Conservation (phyloP, 2,329 filamentous ascomycete genomes). For the Alternaria viburni region DNA sequence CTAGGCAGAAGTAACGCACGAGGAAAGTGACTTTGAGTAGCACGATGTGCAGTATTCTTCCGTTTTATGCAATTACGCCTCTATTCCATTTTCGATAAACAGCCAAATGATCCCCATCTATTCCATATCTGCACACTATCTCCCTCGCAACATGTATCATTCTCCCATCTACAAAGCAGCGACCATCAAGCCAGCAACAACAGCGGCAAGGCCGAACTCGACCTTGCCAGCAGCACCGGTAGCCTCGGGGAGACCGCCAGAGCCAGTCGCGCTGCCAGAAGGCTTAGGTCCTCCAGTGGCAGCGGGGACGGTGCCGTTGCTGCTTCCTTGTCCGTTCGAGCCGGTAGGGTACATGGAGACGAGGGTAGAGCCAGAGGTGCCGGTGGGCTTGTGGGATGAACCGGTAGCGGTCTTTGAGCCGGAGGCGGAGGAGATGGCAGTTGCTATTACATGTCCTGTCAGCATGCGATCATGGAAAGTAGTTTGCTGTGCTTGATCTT, state of each 20-base stretch:
- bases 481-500: neutral
- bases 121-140: neutral
- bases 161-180: constrained; percentile 29
- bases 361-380: constrained; percentile 2
- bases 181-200: constrained; percentile 33
- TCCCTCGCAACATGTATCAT: neutral
- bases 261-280: constrained; percentile 8
- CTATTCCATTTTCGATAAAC: neutral
- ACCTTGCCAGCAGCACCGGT: constrained; percentile 31
- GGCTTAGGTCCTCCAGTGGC: constrained; percentile 14
- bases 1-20: neutral
- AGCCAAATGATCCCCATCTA: neutral
- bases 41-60: neutral
- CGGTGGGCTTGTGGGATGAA: constrained; percentile 16
- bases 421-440: constrained; percentile 25
- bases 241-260: constrained; percentile 13
- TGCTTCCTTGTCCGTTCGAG: neutral
- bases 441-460: constrained; percentile 13
- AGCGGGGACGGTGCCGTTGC: constrained; percentile 10
- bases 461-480: neutral
- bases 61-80: neutral
- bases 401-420: constrained; percentile 21
- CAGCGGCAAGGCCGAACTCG: constrained; percentile 31
- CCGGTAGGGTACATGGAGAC: constrained; percentile 12
- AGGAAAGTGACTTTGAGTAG: neutral